phyloP scores from a whole-genome alignment of 495 filamentous ascomycete genomes.

The Geopyxis carbonaria region DNA sequence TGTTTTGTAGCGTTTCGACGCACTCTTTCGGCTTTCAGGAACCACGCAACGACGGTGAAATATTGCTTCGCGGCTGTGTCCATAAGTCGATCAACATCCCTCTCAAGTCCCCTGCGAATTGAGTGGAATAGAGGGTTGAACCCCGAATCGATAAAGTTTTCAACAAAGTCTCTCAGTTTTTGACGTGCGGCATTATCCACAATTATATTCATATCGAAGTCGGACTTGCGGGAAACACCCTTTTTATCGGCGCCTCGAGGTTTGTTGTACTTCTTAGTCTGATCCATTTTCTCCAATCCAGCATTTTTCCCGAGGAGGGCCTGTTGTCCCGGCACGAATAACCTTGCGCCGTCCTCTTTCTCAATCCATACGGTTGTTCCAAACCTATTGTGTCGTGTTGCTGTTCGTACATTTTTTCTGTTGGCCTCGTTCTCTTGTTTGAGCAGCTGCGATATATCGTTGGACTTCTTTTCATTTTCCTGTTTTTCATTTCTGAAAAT shows the following conservation, averaged over 20 bases:
- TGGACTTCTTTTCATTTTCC: conserved; percentile 42
- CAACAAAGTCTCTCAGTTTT: conserved; percentile 65
- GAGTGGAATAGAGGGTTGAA: conserved; percentile 90
- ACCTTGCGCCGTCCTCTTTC: conserved; percentile 59
- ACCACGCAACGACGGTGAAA: conserved; percentile 89
- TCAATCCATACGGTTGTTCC: conserved; percentile 97
- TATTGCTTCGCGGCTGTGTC: conserved; percentile 61
- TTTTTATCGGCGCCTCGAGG: conserved; percentile 47
- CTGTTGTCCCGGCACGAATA: conserved; percentile 76
- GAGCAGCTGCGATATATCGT: conserved; percentile 59
- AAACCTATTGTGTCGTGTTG: conserved; percentile 81
- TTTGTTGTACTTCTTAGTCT: conserved; percentile 74
- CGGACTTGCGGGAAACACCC: conserved; percentile 34
- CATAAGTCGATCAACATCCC: conserved; percentile 70
- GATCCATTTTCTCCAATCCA: conserved; percentile 71
- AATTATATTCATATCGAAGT: conserved; percentile 56
- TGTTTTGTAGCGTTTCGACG: conserved; percentile 44
- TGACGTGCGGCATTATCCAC: conserved; percentile 51
- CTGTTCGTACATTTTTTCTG: conserved; percentile 56
- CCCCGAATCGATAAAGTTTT: conserved; percentile 84
- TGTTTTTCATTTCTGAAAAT: conserved; percentile 70
- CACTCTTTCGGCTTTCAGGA: conserved; percentile 71
- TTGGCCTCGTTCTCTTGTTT: conserved; percentile 66
- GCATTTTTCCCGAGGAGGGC: conserved; percentile 34
- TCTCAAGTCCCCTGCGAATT: conserved; percentile 73